Percentiles rank a stretch among this genome's conserved stretches.
Evolutionary conservation across 345 rosid genomes (phyloP).

Genomic region (Eucalyptus cloeziana): DNA sequence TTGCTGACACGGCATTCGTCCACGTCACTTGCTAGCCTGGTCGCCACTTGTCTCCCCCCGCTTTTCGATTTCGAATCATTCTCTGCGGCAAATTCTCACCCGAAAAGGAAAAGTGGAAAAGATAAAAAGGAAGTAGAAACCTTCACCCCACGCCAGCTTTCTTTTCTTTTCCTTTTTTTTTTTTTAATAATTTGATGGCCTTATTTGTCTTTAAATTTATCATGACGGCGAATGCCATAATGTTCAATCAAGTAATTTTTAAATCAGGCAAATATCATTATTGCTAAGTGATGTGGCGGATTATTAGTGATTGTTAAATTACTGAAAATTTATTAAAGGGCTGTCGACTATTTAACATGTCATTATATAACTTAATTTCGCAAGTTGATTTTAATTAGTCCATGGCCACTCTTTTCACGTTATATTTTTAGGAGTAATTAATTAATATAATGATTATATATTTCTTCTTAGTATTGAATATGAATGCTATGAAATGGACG

Average conservation of each 20-base stretch:
- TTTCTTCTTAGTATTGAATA: not conserved
- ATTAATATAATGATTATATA: not conserved
- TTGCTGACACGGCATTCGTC: not conserved
- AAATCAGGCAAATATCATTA: not conserved
- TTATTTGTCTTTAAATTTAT: not conserved
- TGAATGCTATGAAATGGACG: not conserved
- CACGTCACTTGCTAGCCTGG: not conserved
- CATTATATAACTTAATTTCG: not conserved
- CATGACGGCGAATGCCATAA: not conserved
- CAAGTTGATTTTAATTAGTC: not conserved
- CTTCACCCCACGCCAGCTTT: not conserved
- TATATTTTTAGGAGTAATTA: not conserved
- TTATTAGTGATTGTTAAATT: not conserved
- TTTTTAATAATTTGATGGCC: not conserved
- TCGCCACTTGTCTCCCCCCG: not conserved
- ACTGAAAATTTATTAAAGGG: not conserved
- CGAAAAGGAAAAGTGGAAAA: not conserved
- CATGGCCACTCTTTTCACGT: not conserved
- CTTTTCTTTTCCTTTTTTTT: rapidly evolving
- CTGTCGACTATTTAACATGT: not conserved
- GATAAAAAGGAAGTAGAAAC: not conserved
- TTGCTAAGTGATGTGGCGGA: no score
- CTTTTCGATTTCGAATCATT: not conserved
- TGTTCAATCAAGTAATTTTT: no score
- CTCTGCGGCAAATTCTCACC: not conserved